Conservation (phyloP, 2,329 filamentous ascomycete species). For the Trichoderma polysporum region DNA sequence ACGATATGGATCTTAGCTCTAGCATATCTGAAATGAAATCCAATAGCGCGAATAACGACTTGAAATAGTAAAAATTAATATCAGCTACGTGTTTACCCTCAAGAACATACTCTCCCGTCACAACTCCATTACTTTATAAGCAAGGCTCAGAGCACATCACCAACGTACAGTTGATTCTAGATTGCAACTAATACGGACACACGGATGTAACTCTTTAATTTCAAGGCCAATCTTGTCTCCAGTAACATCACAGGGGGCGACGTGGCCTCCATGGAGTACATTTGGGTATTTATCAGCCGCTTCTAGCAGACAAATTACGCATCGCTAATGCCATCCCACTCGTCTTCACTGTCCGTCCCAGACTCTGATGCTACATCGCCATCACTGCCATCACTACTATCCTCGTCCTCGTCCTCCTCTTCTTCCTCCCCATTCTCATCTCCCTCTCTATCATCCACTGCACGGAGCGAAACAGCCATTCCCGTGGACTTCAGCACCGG, state of each 20-base stretch:
- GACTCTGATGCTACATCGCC: neutral
- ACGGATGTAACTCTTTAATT: too few species aligned
- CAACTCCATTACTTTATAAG: neutral
- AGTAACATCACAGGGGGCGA: neutral
- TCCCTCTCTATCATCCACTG: constrained; percentile 27
- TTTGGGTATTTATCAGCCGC: neutral
- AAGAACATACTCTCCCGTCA: neutral
- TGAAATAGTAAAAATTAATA: neutral
- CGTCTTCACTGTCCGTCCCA: constrained; percentile 14
- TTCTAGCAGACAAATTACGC: neutral
- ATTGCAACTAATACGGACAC: neutral
- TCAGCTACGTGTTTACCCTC: neutral
- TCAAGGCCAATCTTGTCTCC: neutral
- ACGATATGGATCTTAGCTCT: neutral
- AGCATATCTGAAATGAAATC: too few species aligned
- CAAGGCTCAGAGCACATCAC: neutral
- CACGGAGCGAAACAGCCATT: constrained; percentile 29
- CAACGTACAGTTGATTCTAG: neutral
- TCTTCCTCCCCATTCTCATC: constrained; percentile 29
- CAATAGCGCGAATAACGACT: neutral
- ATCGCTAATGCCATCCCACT: constrained; percentile 21
- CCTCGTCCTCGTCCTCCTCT: constrained; percentile 24
- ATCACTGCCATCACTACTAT: constrained; percentile 12
- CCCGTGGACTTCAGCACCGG: constrained; percentile 40
- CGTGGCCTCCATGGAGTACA: neutral